Evolutionary conservation across 176 grass and related monocot species (phyloP), one percentile per base, ranked within the genome.

Genomic region (Phyllostachys edulis): DNA sequence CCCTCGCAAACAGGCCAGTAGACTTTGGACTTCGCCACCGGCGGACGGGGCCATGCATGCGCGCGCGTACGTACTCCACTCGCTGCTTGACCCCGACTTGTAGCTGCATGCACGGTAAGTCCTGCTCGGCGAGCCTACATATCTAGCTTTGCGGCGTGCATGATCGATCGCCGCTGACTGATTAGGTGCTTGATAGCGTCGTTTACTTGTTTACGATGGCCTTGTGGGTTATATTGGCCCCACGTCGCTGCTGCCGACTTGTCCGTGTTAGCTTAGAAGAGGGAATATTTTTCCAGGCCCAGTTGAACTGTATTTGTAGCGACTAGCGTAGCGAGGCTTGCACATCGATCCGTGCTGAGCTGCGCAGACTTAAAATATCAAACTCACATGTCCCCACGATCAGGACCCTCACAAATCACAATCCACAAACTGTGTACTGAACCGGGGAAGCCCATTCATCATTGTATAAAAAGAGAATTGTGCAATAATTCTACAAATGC

Each of bases 401-500:
- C 41, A n/a, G 68, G 52, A 1, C 12, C 54, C 69, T 26, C 4
- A 23, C 69, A 73, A 39, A 56, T 26, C 4, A 23, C 69, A 73
- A 39, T 73, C 69, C 40, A 15, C 68, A 63, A 63, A 11, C 81
- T 51, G 57, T 64, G 41, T 24, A 27, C 69, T 63, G 11, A n/a
- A 60, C 20, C 51, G 51, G 51, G 51, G 17, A 20, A 55, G 17
- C 51, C 17, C 50, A 98, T 20, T 55, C 51, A 55, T 55, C 51
- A 55, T 55, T 55, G 2, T 55, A 20, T 51, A 51, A 16, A 51
- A 21, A 36, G 42, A 7, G 15, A 5, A 32, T 32, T 3, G 29
- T 79, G 7, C 15, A 45, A 45, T 47, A 0, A 26, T 6, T 54
- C 51, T 5, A 27, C 37, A 60, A 46, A 12, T n/a, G 9, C 5